phyloP scores from a whole-genome alignment of 805 yeast genomes.

The Groenewaldozyma tartarivorans region DNA sequence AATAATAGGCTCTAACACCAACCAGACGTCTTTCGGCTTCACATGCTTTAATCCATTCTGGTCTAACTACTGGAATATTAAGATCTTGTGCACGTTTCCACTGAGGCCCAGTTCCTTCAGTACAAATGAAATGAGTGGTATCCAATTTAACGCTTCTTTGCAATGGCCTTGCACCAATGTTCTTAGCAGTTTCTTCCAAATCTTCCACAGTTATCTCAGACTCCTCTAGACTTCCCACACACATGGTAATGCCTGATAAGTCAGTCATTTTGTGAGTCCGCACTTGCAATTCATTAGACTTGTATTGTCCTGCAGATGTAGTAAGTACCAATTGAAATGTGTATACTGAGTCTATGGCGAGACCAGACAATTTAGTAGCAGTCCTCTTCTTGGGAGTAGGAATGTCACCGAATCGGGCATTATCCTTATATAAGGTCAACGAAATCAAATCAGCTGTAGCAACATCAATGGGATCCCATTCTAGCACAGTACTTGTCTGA shows the following conservation, averaged over 20 bases:
- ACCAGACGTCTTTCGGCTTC: slow-evolving; percentile 80
- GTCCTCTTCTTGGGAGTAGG: slow-evolving; percentile 74
- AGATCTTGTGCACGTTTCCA: slow-evolving; percentile 69
- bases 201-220: slow-evolving; percentile 45
- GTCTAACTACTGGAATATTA: slow-evolving; percentile 89
- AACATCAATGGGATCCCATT: slow-evolving; percentile 81
- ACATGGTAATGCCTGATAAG: slow-evolving; percentile 81
- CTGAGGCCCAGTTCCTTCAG: slow-evolving; percentile 62
- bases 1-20: slow-evolving; percentile 72
- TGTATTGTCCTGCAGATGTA: slow-evolving; percentile 82
- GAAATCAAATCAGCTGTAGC: slow-evolving; percentile 77
- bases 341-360: slow-evolving; percentile 77
- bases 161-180: slow-evolving; percentile 77
- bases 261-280: slow-evolving; percentile 96
- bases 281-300: slow-evolving; percentile 57
- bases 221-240: slow-evolving; percentile 61
- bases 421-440: slow-evolving; percentile 66
- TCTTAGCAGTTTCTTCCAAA: slow-evolving; percentile 48
- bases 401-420: slow-evolving; percentile 59
- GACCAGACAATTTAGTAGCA: slow-evolving; percentile 81
- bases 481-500: slow-evolving; percentile 89
- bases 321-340: slow-evolving; percentile 70
- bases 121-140: slow-evolving; percentile 87
- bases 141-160: slow-evolving; percentile 71
- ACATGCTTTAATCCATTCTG: slow-evolving; percentile 96